phyloP scores from a whole-genome alignment of 2,329 filamentous ascomycete genomes.

The Monosporascus sp. region DNA sequence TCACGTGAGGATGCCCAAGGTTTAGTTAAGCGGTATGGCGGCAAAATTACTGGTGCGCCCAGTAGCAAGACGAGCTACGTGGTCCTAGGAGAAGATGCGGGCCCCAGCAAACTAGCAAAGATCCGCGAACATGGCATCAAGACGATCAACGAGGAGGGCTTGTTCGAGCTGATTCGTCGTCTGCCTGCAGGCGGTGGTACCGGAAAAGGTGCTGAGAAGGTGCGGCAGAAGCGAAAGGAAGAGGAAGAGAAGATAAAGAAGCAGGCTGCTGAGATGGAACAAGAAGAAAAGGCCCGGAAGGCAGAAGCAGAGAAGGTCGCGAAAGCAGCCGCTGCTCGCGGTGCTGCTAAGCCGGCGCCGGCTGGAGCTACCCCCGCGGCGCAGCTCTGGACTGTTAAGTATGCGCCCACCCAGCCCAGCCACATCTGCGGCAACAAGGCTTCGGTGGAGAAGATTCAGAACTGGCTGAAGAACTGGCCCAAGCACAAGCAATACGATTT shows the following conservation, averaged over 20 bases:
- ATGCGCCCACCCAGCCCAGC: slow-evolving; percentile 75
- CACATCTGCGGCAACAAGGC: slow-evolving; percentile 96
- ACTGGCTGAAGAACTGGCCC: slow-evolving; percentile 79
- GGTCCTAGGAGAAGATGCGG: slow-evolving; percentile 84
- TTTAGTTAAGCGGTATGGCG: slow-evolving; percentile 88
- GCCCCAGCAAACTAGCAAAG: slow-evolving; percentile 85
- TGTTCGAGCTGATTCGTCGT: slow-evolving; percentile 77
- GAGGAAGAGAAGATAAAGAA: slow-evolving; percentile 79
- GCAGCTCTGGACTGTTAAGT: slow-evolving; percentile 89
- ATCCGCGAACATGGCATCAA: slow-evolving; percentile 76
- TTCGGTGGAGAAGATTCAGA: slow-evolving; percentile 82
- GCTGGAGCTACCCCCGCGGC: slow-evolving; percentile 41
- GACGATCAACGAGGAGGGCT: slow-evolving; percentile 88
- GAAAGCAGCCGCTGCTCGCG: slow-evolving; percentile 41
- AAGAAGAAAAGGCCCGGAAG: slow-evolving; percentile 61
- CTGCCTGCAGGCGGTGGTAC: slow-evolving; percentile 83
- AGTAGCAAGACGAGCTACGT: slow-evolving; percentile 94
- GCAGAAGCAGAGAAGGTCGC: slow-evolving; percentile 49
- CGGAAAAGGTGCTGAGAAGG: slow-evolving; percentile 81
- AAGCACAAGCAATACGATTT: slow-evolving; percentile 76
- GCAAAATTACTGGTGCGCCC: slow-evolving; percentile 78
- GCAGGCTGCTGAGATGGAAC: slow-evolving; percentile 80
- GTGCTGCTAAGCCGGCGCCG: slow-evolving; percentile 30
- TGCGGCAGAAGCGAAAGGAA: slow-evolving; percentile 75
- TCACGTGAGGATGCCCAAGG: slow-evolving; percentile 79